A percentile compares a stretch with the other conserved stretches of the same genome.
Evolutionary conservation across 1,284 basidiomycete genomes (phyloP).

Genomic region (Baeospora myosura): DNA sequence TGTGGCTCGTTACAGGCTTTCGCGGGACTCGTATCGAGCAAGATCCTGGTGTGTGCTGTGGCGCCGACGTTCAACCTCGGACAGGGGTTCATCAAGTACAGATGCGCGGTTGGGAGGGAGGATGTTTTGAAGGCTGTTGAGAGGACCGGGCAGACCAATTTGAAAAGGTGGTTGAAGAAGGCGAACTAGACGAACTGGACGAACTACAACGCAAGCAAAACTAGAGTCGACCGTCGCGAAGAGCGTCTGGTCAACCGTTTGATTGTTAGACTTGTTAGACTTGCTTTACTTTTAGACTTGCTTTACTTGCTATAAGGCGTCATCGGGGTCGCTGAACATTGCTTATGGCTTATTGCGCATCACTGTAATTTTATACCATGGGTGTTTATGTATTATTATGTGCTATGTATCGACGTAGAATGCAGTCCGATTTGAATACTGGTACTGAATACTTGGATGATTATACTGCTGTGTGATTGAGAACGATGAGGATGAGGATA

Average conservation of each 20-base stretch:
- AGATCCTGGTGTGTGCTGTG: slow-evolving; percentile 43
- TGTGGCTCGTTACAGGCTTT: slow-evolving; percentile 66
- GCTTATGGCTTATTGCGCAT: slow-evolving; percentile 62
- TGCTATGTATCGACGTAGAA: slow-evolving; percentile 59
- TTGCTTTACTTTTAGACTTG: no score
- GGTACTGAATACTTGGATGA: slow-evolving; percentile 70
- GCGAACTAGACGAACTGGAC: not conserved
- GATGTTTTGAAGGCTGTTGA: slow-evolving; percentile 63
- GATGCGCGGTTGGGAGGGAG: slow-evolving; percentile 48
- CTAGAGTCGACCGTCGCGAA: no score
- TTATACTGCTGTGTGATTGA: no score
- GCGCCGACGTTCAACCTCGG: slow-evolving; percentile 33
- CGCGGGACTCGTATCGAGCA: slow-evolving; percentile 48
- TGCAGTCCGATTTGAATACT: slow-evolving; percentile 56
- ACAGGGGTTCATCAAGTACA: slow-evolving; percentile 62
- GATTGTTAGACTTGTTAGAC: no score
- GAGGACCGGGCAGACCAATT: slow-evolving; percentile 54
- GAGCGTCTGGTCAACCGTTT: no score
- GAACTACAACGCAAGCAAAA: not conserved
- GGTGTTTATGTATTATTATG: slow-evolving; percentile 6
- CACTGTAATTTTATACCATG: not conserved
- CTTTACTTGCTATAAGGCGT: slow-evolving; percentile 44
- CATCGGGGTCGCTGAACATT: slow-evolving; percentile 62
- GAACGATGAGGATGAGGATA: no score
- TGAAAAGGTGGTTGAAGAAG: slow-evolving; percentile 71